Percentiles rank a stretch among this genome's conserved stretches.
Evolutionary conservation across 176 grass and related monocot species (phyloP).

Genomic region (Lolium rigidum): DNA sequence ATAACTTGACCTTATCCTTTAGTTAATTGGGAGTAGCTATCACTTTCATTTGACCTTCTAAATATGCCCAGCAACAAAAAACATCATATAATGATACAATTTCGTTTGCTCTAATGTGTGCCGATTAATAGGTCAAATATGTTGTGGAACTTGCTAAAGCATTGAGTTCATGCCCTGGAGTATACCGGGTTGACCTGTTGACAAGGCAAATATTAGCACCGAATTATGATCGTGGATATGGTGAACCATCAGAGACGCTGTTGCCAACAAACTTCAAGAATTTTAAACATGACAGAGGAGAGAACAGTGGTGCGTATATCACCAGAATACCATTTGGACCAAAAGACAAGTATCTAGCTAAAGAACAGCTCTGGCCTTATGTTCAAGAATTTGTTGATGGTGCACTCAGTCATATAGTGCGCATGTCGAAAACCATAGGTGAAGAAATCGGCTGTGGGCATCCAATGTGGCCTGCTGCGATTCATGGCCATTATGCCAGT

Average conservation of each 20-base stretch:
- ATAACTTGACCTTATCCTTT: conserved; percentile 19
- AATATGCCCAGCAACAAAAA: conserved; percentile 31
- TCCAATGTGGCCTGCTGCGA: conserved; percentile 76
- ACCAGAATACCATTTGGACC: conserved; percentile 84
- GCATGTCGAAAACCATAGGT: conserved; percentile 70
- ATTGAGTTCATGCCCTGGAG: conserved; percentile 78
- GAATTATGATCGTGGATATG: conserved; percentile 69
- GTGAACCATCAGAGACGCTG: conserved; percentile 66
- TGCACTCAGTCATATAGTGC: conserved; percentile 70
- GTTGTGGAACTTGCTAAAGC: conserved; percentile 92
- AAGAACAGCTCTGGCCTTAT: conserved; percentile 84
- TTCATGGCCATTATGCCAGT: conserved; percentile 92
- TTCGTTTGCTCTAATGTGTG: conserved; percentile 36
- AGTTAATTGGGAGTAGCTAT: conserved; percentile 15
- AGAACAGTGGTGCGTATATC: conserved; percentile 83
- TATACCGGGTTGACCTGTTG: conserved; percentile 83
- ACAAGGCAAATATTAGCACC: conserved; percentile 76
- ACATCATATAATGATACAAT: conserved; percentile 10
- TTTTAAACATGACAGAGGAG: conserved; percentile 68
- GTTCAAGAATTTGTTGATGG: conserved; percentile 95
- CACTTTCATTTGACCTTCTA: conserved; percentile 20
- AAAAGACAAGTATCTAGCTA: conserved; percentile 76
- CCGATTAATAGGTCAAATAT: conserved; percentile 78
- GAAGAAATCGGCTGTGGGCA: conserved; percentile 61
- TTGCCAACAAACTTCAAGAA: conserved; percentile 62